Conservation (phyloP, 1,284 basidiomycete species). For the Trametes sp. region DNA sequence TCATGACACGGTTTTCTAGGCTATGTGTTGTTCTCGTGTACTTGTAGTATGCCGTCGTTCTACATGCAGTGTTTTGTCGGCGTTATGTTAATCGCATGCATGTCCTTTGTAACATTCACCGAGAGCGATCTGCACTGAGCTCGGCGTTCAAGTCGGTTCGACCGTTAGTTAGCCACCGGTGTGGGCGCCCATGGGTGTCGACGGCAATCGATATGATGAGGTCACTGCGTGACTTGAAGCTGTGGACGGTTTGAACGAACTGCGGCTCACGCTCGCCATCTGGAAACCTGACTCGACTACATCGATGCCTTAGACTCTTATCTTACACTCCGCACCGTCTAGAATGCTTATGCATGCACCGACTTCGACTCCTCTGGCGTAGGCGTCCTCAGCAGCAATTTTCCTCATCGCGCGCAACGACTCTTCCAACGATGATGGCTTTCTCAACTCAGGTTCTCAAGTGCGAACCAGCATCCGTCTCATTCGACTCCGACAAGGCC, state of each 20-base stretch:
- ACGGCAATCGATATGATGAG: conserved; percentile 12
- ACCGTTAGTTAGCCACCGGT: background rate
- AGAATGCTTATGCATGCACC: conserved; percentile 21
- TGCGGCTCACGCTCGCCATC: background rate
- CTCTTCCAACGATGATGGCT: conserved; percentile 25
- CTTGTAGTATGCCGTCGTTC: background rate
- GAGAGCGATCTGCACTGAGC: background rate
- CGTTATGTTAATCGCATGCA: background rate
- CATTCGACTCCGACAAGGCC: conserved; percentile 36
- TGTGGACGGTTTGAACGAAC: background rate
- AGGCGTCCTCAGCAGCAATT: conserved; percentile 2
- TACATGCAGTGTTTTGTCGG: background rate
- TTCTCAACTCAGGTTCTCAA: conserved; percentile 35
- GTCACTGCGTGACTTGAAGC: conserved; percentile 19
- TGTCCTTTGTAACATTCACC: background rate
- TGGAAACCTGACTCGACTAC: conserved; percentile 7
- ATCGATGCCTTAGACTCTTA: conserved; percentile 15
- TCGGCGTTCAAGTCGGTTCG: too few species aligned
- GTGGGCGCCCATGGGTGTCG: conserved; percentile 5
- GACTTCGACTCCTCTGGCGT: conserved; percentile 18
- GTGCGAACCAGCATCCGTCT: conserved; percentile 39
- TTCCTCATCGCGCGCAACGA: background rate
- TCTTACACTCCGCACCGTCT: background rate
- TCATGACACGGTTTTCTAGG: background rate
- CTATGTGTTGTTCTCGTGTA: conserved; percentile 6